Evolutionary conservation across 257 asterid species (phyloP).

Genomic region (Solanum paucissectum): DNA sequence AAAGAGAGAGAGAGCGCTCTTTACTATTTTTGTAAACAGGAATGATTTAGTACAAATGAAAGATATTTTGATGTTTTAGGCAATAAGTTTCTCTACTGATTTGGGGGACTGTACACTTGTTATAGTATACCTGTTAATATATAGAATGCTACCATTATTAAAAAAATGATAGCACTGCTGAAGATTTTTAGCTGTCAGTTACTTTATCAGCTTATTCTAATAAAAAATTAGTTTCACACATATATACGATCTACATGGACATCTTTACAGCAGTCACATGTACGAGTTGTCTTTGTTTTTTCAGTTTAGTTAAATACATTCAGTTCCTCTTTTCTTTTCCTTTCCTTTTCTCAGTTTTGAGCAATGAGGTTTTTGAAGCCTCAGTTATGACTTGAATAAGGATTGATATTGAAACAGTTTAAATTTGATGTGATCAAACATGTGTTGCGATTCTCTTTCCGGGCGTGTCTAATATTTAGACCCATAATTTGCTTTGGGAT

Average conservation of each 20-base stretch:
- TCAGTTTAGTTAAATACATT: not conserved
- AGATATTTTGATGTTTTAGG: not conserved
- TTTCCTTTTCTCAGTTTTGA: not conserved
- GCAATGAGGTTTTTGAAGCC: not conserved
- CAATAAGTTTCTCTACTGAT: not conserved
- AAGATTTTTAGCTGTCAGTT: not conserved
- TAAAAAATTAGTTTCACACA: not conserved
- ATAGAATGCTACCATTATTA: not conserved
- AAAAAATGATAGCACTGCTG: not conserved
- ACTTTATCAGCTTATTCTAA: not conserved
- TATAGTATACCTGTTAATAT: not conserved
- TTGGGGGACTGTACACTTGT: not conserved
- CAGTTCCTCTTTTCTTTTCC: not conserved
- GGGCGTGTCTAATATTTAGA: not conserved
- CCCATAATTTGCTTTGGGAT: not conserved
- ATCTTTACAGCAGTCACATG: not conserved
- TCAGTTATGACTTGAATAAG: not conserved
- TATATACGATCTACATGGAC: not conserved
- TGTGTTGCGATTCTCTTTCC: not conserved
- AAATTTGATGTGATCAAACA: not conserved
- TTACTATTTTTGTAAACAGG: not conserved
- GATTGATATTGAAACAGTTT: not conserved
- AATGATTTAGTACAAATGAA: not conserved
- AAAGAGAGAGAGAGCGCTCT: not conserved
- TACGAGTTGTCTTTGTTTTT: not conserved